Evolutionary conservation across 2,329 filamentous ascomycete genomes (phyloP).

Genomic region (Aspergillus ochraceus): DNA sequence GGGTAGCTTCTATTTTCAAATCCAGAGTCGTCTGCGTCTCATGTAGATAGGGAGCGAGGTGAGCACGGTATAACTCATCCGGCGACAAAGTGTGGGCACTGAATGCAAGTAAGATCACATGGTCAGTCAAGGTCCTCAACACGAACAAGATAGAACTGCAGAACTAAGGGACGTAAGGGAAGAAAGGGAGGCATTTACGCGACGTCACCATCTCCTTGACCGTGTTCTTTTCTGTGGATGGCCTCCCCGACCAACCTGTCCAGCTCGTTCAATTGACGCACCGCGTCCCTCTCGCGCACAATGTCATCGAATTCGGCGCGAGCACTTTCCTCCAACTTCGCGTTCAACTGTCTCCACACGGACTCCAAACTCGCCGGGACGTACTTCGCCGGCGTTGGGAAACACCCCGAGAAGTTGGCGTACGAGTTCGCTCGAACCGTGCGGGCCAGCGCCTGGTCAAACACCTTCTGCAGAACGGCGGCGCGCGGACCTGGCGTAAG

Average conservation of each 20-base stretch:
- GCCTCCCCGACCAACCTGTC: slow-evolving; percentile 62
- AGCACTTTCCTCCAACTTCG: slow-evolving; percentile 58
- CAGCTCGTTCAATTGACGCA: slow-evolving; percentile 60
- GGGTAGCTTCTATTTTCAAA: slow-evolving; percentile 50
- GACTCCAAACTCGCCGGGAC: slow-evolving; percentile 57
- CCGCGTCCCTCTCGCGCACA: slow-evolving; percentile 55
- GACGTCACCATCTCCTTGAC: slow-evolving; percentile 38
- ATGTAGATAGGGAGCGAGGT: slow-evolving; percentile 57
- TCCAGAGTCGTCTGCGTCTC: slow-evolving; percentile 52
- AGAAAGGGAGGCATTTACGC: slow-evolving; percentile 44
- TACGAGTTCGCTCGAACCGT: slow-evolving; percentile 63
- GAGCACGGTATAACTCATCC: slow-evolving; percentile 57
- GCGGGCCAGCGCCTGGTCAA: slow-evolving; percentile 58
- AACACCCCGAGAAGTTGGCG: slow-evolving; percentile 62
- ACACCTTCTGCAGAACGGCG: slow-evolving; percentile 60
- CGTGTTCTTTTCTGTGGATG: slow-evolving; percentile 50
- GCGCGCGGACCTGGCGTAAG: slow-evolving; percentile 61
- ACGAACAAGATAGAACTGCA: background rate
- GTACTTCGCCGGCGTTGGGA: slow-evolving; percentile 61
- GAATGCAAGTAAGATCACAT: slow-evolving; percentile 1
- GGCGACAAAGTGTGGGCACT: slow-evolving; percentile 62
- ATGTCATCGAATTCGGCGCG: slow-evolving; percentile 63
- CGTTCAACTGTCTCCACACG: slow-evolving; percentile 59
- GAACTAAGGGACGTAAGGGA: slow-evolving; percentile 5
- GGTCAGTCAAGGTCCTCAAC: background rate